Base-by-base conservation (phyloP, 305 asterid species). In the Rubia peregrina region DNA sequence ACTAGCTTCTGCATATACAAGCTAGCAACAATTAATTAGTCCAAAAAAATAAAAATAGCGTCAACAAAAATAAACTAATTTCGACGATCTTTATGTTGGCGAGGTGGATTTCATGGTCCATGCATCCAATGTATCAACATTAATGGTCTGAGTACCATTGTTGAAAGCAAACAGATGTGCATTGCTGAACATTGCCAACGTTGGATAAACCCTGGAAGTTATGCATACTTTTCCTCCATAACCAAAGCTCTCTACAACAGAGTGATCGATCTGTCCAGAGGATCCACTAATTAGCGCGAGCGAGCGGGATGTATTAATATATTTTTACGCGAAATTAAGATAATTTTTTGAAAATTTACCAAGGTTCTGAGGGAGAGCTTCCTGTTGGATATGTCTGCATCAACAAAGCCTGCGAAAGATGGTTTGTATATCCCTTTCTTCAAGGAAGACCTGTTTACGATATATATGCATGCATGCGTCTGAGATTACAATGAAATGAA, bases 141-240 rank as follows among this genome's bases (percentile, higher is more conserved):
- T 77, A 7, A 83, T 16, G 6, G 76, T 21, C 75, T 83, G 77
- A 5, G 76, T 75, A 53, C 85, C 87, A 17, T 83, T 83, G 40
- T 83, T 83, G 81, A 83, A 83, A n/a, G 61, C 87, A 65, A 68
- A 69, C 48, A 83, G 69, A 70, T 79, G 80, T 26, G 84, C 80
- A 26, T 74, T 53, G 11, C 73, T 56, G 46, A 51, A 67, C 30
- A 77, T 24, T 14, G 84, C 85, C 40, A 77, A 19, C 0, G 65
- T 77, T 1, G 85, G 87, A 77, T 83, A 81, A 65, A 83, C 84
- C 49, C 87, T 77, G 10, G 85, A 81, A 44, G 84, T 49, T n/a
- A 83, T 79, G 57, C 79, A 73, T 1, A 78, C 78, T 61, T 79
- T 81, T 60, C 87, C 87, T 57, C 80, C 77, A 0, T 71, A 79